Evolutionary conservation across 805 yeast species (phyloP), one percentile per base, ranked within the genome.

Genomic region (Sugiyamaella lignohabitans): DNA sequence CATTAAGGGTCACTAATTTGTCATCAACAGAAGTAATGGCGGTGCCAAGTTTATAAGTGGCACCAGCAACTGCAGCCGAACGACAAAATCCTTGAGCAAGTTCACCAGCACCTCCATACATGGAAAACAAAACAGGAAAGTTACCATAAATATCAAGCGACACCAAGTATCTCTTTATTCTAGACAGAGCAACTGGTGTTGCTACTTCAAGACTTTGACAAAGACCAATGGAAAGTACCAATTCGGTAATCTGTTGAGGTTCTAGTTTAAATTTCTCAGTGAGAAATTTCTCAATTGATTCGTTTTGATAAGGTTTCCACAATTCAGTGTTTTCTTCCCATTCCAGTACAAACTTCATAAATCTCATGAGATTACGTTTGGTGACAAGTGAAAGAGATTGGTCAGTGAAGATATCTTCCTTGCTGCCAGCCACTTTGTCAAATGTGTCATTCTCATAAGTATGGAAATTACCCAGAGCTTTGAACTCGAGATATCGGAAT

Each of bases 51-150:
- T 88, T 87, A 68, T 93, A 91, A 29, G 94, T 87, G 46, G 97
- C 84, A 46, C 98, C 98, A 17, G 93, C 98, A 52, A 91, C 98
- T 11, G 98, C 98, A 2, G 98, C 98, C 48, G 95, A 84, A 57
- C 98, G 76, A 68, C 97, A 91, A 65, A 93, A 91, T 1, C 97
- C 98, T 68, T 91, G 98, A 14, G 95, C 82, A 22, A 91, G 71
- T 66, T 91, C 98, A 45, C 98, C 96, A 0, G 95, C 89, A 2
- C 96, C 94, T 48, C 98, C 98, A 67, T 82, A 91, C 70, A 87
- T 91, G 43, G 95, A 84, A 57, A 82, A 82, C 70, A 91, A 73
- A 10, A 86, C 94, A 2, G 98, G 97, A 73, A 93, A 91, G 53
- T 80, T 84, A 11, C 98, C 98, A 64, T 89, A 93, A 3, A 89